Percentiles rank a stretch among this genome's conserved stretches.
Evolutionary conservation across 2,329 filamentous ascomycete genomes (phyloP).

Genomic region (Chaetomium olivaceum): DNA sequence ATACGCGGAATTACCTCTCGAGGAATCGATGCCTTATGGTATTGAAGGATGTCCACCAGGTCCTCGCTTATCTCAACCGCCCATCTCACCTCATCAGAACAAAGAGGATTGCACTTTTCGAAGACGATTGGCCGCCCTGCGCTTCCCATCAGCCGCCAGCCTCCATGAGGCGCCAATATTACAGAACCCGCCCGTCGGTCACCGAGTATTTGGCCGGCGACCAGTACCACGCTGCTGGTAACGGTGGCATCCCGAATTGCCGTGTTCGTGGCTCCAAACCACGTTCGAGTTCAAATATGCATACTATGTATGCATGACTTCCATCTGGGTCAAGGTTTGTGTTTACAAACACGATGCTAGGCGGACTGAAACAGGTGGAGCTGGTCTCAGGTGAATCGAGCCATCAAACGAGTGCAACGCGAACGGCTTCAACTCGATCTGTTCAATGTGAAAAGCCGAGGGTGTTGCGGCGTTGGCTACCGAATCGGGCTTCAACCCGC

Average conservation of each 20-base stretch:
- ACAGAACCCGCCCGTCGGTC: neutral
- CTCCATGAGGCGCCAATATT: neutral
- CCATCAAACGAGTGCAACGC: neutral
- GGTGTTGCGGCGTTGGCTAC: neutral
- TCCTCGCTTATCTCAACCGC: neutral
- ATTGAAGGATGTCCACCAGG: neutral
- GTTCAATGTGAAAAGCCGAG: neutral
- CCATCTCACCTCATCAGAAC: conserved; percentile 4
- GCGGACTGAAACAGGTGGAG: neutral
- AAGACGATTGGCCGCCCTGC: conserved; percentile 2
- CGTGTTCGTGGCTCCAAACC: neutral
- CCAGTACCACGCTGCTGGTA: neutral
- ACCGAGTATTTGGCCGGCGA: conserved; percentile 10
- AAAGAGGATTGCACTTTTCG: neutral
- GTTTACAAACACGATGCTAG: neutral
- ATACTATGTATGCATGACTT: neutral
- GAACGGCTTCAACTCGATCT: neutral
- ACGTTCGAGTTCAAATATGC: neutral
- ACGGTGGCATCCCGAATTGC: neutral
- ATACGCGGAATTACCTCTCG: neutral
- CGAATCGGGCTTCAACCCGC: conserved; percentile 9
- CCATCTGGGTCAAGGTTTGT: neutral
- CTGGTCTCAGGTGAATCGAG: neutral
- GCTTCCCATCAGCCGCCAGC: conserved; percentile 6
- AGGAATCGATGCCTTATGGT: neutral